A percentile compares a stretch with the other conserved stretches of the same genome.
These are phyloP conservation scores for Pythium inflatum DNA, from an alignment of 352 stramenopile genomes.

Conservation along the genomic window DNA sequence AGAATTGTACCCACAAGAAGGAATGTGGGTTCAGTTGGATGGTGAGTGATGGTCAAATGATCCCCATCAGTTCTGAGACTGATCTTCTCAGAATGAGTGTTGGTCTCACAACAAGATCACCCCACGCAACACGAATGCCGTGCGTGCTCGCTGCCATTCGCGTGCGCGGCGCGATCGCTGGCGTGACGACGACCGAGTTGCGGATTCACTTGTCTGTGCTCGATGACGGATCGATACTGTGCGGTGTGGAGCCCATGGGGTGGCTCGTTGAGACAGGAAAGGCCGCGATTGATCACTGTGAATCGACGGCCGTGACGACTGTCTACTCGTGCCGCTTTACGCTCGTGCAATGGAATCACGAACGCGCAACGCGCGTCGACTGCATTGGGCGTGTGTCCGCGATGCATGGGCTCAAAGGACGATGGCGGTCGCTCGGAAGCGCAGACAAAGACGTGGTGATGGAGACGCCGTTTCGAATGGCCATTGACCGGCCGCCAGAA, in stretches of 20 bases:
- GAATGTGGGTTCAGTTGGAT: too few relatives aligned
- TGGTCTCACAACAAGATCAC: too few relatives aligned
- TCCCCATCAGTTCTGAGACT: background rate
- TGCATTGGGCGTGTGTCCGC: conserved; percentile 1
- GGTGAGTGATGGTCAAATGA: conserved; percentile 14
- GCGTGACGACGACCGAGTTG: background rate
- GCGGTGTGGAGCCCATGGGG: background rate
- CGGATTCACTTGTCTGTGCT: background rate
- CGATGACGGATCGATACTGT: conserved; percentile 9
- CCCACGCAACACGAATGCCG: background rate
- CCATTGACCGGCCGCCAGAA: background rate
- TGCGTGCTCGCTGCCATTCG: background rate
- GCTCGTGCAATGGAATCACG: background rate
- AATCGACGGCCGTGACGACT: conserved; percentile 10
- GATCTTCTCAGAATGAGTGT: too few relatives aligned
- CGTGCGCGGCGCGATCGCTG: background rate
- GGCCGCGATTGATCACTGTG: conserved; percentile 19
- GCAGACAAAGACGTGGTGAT: conserved; percentile 16
- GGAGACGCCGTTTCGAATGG: conserved; percentile 14
- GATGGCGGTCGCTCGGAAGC: background rate
- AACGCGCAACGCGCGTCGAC: background rate
- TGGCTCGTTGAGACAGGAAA: conserved; percentile 21
- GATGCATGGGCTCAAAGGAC: background rate
- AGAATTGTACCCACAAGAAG: too few relatives aligned
- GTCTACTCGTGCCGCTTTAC: conserved; percentile 23